Percentiles rank a stretch among this genome's conserved stretches.
These are phyloP conservation scores for Dactylorhiza incarnata DNA, from an alignment of 106 monocot genomes.

Conservation along the genomic window DNA sequence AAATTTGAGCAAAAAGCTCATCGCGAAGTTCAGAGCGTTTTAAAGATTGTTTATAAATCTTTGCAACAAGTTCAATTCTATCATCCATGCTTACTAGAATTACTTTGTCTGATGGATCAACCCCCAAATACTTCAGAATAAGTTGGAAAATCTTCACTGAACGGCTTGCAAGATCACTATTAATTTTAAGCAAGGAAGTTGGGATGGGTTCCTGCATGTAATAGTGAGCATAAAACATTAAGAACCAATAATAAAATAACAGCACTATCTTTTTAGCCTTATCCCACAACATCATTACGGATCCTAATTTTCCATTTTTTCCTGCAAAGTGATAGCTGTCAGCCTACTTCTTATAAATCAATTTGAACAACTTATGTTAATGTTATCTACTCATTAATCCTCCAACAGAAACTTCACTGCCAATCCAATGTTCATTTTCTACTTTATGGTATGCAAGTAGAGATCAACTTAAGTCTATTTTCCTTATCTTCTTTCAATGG, in stretches of 20 bases:
- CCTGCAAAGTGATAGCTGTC: too few species aligned
- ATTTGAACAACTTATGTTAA: too few species aligned
- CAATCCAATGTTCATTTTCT: too few species aligned
- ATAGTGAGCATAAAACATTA: background rate
- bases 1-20: slow-evolving; percentile 86
- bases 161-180: slow-evolving; percentile 69
- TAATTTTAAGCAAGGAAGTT: slow-evolving; percentile 87
- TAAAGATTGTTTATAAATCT: slow-evolving; percentile 82
- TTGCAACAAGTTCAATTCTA: slow-evolving; percentile 73
- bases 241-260: background rate
- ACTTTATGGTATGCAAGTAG: too few species aligned
- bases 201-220: slow-evolving; percentile 83
- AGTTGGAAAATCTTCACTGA: slow-evolving; percentile 78
- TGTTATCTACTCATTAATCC: too few species aligned
- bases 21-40: slow-evolving; percentile 90
- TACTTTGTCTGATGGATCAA: slow-evolving; percentile 71
- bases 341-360: too few species aligned
- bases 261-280: too few species aligned
- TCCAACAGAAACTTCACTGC: too few species aligned
- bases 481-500: too few species aligned
- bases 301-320: too few species aligned
- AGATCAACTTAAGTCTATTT: too few species aligned
- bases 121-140: slow-evolving; percentile 84
- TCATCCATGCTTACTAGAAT: slow-evolving; percentile 58
- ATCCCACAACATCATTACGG: too few species aligned